phyloP scores from a whole-genome alignment of 2,329 filamentous ascomycete genomes.

The Penicillium capsulatum region DNA sequence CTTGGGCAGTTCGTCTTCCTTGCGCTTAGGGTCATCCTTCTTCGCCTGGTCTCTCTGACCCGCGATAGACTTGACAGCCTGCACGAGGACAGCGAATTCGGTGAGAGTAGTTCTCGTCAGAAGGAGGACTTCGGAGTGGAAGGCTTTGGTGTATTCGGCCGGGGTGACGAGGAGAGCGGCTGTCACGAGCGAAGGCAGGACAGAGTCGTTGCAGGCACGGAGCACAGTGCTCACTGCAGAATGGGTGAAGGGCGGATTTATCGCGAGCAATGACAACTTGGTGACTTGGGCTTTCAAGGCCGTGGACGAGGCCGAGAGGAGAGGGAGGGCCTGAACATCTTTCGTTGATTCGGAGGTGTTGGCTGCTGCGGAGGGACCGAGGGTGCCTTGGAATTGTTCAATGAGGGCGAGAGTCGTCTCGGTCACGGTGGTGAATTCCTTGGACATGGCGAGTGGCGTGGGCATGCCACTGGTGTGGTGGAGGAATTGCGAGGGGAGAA shows the following conservation, averaged over 20 bases:
- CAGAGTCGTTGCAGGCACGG: constrained; percentile 64
- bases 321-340: constrained; percentile 50
- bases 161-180: constrained; percentile 63
- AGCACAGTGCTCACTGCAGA: constrained; percentile 69
- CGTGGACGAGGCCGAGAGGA: constrained; percentile 67
- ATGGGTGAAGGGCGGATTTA: constrained; percentile 81
- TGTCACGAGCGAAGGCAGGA: constrained; percentile 70
- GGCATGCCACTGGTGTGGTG: constrained; percentile 1
- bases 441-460: constrained; percentile 26
- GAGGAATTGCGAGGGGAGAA: constrained; percentile 18
- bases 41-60: constrained; percentile 42
- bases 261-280: constrained; percentile 79
- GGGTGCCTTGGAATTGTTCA: constrained; percentile 38
- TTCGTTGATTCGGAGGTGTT: constrained; percentile 17
- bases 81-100: constrained; percentile 60
- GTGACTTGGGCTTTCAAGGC: constrained; percentile 79
- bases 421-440: constrained; percentile 31
- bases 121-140: constrained; percentile 61
- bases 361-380: constrained; percentile 25
- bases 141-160: constrained; percentile 58
- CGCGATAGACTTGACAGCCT: constrained; percentile 53
- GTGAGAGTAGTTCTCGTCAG: constrained; percentile 57
- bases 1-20: constrained; percentile 27
- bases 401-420: constrained; percentile 36
- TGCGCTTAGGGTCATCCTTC: constrained; percentile 20